Percentiles rank a stretch among this genome's conserved stretches.
phyloP scores from a whole-genome alignment of 163 green algal species.

The Chloroidium sp. region DNA sequence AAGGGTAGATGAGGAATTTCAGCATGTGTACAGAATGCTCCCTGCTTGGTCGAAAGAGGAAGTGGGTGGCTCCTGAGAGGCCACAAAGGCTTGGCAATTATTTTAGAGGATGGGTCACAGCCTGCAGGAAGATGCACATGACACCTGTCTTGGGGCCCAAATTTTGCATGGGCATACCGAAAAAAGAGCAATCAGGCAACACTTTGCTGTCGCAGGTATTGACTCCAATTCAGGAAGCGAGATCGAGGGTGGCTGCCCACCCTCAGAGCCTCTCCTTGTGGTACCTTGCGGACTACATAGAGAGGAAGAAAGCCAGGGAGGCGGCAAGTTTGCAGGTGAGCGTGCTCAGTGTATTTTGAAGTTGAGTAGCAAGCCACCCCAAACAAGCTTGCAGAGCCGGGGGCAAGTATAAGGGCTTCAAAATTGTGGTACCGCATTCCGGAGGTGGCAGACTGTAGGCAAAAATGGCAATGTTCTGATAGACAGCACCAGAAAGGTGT shows the following conservation, averaged over 20 bases:
- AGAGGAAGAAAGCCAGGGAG: background rate
- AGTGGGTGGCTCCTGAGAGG: no score
- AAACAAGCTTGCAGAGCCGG: no score
- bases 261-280: background rate
- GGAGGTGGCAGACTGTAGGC: background rate
- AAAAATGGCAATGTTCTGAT: background rate
- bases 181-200: no score
- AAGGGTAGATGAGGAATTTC: no score
- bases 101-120: no score
- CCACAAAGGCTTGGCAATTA: no score
- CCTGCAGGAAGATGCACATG: no score
- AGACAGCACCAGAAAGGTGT: background rate
- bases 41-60: no score
- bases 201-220: background rate
- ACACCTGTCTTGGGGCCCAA: no score
- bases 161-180: no score
- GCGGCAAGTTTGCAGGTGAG: background rate
- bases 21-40: no score
- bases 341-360: background rate
- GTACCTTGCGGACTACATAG: background rate
- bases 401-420: background rate
- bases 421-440: background rate
- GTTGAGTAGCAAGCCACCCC: background rate
- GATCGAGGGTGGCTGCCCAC: background rate
- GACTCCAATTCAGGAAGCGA: background rate